These are phyloP conservation scores for Microsporum ferrugineum DNA, from an alignment of 2,329 filamentous ascomycete genomes.

Conservation along the genomic window DNA sequence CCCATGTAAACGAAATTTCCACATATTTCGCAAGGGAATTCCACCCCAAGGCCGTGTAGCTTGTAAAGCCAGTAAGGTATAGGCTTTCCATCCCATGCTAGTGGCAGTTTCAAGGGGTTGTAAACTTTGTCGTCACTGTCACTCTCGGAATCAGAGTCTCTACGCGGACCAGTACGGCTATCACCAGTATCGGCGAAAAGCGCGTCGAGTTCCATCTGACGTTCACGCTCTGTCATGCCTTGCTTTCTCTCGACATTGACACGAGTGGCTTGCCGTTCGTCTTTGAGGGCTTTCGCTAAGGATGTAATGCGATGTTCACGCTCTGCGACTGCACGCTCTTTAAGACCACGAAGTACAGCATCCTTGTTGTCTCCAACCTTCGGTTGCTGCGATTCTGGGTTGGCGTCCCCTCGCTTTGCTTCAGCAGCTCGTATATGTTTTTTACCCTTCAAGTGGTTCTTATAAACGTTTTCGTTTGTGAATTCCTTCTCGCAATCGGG, in stretches of 20 bases:
- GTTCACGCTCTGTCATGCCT: conserved; percentile 93
- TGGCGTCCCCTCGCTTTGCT: conserved; percentile 40
- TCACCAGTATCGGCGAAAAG: conserved; percentile 55
- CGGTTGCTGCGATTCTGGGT: conserved; percentile 20
- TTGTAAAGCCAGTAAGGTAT: conserved; percentile 99
- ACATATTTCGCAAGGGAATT: conserved; percentile 92
- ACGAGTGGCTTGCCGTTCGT: conserved; percentile 75
- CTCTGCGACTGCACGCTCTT: conserved; percentile 82
- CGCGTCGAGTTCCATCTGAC: conserved; percentile 85
- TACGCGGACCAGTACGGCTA: conserved; percentile 26
- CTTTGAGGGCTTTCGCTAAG: conserved; percentile 69
- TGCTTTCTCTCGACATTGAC: conserved; percentile 94
- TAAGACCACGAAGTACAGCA: conserved; percentile 45
- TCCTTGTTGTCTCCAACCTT: conserved; percentile 14
- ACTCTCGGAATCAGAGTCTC: conserved; percentile 50
- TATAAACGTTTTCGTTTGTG: conserved; percentile 90
- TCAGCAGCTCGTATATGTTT: conserved; percentile 83
- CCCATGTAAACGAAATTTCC: conserved; percentile 99
- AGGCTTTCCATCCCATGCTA: conserved; percentile 97
- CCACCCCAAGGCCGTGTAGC: conserved; percentile 84
- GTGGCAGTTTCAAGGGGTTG: conserved; percentile 88
- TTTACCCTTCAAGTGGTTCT: conserved; percentile 74
- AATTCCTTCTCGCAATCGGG: conserved; percentile 89
- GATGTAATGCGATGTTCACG: conserved; percentile 74
- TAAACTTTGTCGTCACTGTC: conserved; percentile 80